Evolutionary conservation across 2,329 filamentous ascomycete species (phyloP).

Genomic region (Alternaria alternata): DNA sequence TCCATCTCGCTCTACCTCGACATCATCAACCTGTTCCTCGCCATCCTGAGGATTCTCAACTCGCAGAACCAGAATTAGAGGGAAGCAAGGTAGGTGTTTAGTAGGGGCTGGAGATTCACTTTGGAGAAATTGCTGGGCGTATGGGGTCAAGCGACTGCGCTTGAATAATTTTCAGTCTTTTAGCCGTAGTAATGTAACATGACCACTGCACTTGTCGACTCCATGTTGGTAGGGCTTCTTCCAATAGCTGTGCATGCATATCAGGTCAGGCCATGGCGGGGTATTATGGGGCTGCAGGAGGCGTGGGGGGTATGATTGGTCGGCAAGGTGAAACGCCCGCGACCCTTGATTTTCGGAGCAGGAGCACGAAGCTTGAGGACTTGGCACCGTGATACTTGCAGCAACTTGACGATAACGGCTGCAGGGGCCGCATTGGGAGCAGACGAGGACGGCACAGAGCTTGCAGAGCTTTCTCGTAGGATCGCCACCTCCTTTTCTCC

Average conservation of each 20-base stretch:
- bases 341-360: conserved; percentile 18
- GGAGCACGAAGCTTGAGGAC: conserved; percentile 21
- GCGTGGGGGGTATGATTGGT: conserved; percentile 23
- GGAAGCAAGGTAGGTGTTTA: background rate
- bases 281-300: conserved; percentile 22
- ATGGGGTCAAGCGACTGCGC: background rate
- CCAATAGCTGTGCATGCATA: conserved; percentile 4
- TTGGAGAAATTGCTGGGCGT: conserved; percentile 3
- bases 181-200: background rate
- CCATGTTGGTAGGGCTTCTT: background rate
- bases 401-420: conserved; percentile 52
- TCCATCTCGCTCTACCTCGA: conserved; percentile 95
- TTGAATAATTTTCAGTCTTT: background rate
- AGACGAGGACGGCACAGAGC: background rate
- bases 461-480: background rate
- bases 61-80: conserved; percentile 89
- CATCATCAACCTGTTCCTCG: conserved; percentile 95
- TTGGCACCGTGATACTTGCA: conserved; percentile 38
- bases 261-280: conserved; percentile 23
- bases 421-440: background rate
- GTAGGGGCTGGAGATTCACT: background rate
- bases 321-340: conserved; percentile 15
- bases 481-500: conserved; percentile 22
- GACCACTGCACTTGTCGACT: background rate
- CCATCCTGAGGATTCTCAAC: conserved; percentile 95